Percentiles rank a stretch among this genome's conserved stretches.
phyloP scores from a whole-genome alignment of 768 basidiomycete genomes.

The Hysterangium stoloniferum region DNA sequence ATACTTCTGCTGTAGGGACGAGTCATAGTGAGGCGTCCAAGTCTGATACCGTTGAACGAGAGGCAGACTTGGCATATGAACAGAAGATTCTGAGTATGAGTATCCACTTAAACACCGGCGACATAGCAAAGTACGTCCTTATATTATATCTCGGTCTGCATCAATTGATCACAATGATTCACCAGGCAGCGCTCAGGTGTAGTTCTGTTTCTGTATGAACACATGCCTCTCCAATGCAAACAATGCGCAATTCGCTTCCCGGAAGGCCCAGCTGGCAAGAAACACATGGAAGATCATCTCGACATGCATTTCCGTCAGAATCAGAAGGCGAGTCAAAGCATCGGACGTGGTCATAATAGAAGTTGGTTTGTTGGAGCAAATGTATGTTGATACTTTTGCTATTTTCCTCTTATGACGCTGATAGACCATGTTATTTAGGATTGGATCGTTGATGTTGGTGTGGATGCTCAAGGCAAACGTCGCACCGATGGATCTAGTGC shows the following conservation, averaged over 20 bases:
- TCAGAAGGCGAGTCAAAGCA: slow-evolving; percentile 66
- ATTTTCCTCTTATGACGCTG: slow-evolving; percentile 3
- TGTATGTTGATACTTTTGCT: slow-evolving; percentile 39
- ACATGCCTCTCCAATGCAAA: slow-evolving; percentile 77
- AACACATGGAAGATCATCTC: slow-evolving; percentile 76
- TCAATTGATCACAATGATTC: slow-evolving; percentile 3
- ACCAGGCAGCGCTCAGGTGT: slow-evolving; percentile 53
- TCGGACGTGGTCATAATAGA: slow-evolving; percentile 79
- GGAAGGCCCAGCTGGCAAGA: slow-evolving; percentile 63
- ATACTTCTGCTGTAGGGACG: slow-evolving; percentile 32
- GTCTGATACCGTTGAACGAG: slow-evolving; percentile 34
- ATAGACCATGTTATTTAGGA: slow-evolving; percentile 44
- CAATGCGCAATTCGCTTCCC: slow-evolving; percentile 89
- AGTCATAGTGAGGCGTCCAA: slow-evolving; percentile 23
- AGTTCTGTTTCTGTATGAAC: slow-evolving; percentile 62
- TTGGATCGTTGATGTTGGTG: slow-evolving; percentile 70
- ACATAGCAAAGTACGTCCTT: slow-evolving; percentile 56
- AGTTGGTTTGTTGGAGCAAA: slow-evolving; percentile 84
- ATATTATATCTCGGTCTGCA: background rate
- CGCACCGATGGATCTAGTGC: slow-evolving; percentile 47
- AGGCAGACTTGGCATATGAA: slow-evolving; percentile 51
- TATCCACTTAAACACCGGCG: slow-evolving; percentile 57
- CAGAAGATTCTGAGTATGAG: slow-evolving; percentile 49
- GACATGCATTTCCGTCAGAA: slow-evolving; percentile 98
- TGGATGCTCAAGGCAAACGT: slow-evolving; percentile 62